Conservation (phyloP, 805 yeast species). For the Brettanomyces custersianus region DNA sequence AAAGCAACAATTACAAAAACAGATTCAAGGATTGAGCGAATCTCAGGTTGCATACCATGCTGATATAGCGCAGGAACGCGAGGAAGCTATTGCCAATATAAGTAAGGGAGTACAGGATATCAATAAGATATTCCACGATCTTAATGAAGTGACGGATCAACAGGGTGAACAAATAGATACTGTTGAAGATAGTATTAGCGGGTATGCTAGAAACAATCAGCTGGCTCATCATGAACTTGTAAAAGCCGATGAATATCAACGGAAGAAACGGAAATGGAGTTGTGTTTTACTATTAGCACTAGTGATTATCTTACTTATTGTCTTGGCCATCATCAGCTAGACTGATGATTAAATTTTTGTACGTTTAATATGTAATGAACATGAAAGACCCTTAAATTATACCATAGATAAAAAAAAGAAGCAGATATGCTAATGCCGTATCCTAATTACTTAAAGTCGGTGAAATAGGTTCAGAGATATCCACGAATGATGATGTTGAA, state of each 20-base stretch:
- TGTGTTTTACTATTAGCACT: constrained; percentile 55
- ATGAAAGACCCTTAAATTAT: too few relatives aligned
- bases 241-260: constrained; percentile 71
- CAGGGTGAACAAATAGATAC: constrained; percentile 83
- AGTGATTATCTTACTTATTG: constrained; percentile 47
- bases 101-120: constrained; percentile 77
- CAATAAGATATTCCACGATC: constrained; percentile 74
- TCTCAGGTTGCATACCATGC: constrained; percentile 57
- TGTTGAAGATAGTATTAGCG: constrained; percentile 69
- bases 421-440: background rate
- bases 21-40: constrained; percentile 25
- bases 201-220: constrained; percentile 54
- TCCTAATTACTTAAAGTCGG: background rate
- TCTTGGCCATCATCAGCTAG: constrained; percentile 45
- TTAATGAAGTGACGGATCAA: constrained; percentile 68
- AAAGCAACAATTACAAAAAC: constrained; percentile 23
- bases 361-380: too few relatives aligned
- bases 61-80: constrained; percentile 60
- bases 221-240: constrained; percentile 62
- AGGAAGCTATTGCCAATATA: constrained; percentile 61
- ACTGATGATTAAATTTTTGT: too few relatives aligned
- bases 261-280: constrained; percentile 62
- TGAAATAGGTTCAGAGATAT: too few relatives aligned
- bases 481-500: too few relatives aligned
- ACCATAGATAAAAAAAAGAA: background rate